Evolutionary conservation across 1,284 basidiomycete genomes (phyloP).

Genomic region (Exobasidium cylindrosporum): DNA sequence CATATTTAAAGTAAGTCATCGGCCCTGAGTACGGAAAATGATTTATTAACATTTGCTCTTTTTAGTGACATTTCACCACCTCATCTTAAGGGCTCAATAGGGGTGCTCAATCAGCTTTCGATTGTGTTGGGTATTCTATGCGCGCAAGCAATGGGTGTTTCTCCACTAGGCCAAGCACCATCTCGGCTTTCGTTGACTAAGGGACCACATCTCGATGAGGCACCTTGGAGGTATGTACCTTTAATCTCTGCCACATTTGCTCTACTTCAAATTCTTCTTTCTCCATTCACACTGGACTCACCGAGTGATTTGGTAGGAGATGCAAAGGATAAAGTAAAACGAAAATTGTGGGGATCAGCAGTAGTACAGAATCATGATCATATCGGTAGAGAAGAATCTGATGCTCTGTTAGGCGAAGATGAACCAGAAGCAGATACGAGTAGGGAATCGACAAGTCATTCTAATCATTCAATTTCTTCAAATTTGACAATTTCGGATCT

Average conservation of each 20-base stretch:
- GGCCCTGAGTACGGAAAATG: slow-evolving; percentile 21
- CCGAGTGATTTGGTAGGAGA: slow-evolving; percentile 20
- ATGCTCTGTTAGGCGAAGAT: background rate
- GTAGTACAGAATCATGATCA: background rate
- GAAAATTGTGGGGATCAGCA: slow-evolving; percentile 21
- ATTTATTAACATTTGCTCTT: background rate
- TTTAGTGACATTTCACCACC: slow-evolving; percentile 75
- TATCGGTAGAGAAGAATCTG: slow-evolving; percentile 1
- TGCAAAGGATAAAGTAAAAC: slow-evolving; percentile 21
- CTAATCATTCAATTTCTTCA: background rate
- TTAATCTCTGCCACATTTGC: slow-evolving; percentile 44
- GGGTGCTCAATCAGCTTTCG: slow-evolving; percentile 70
- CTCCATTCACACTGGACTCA: slow-evolving; percentile 34
- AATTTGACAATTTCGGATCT: background rate
- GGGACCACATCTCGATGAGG: slow-evolving; percentile 10
- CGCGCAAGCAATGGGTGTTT: slow-evolving; percentile 56
- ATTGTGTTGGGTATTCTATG: slow-evolving; percentile 52
- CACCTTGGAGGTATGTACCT: slow-evolving; percentile 56
- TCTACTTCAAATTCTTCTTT: slow-evolving; percentile 52
- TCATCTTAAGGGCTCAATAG: slow-evolving; percentile 69
- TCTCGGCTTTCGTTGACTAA: slow-evolving; percentile 16
- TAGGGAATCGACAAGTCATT: background rate
- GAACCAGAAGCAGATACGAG: slow-evolving; percentile 1
- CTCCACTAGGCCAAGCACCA: slow-evolving; percentile 29
- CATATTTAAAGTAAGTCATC: slow-evolving; percentile 61